Base-by-base conservation (phyloP, 768 basidiomycete species). In the Gloeophyllum trabeum region DNA sequence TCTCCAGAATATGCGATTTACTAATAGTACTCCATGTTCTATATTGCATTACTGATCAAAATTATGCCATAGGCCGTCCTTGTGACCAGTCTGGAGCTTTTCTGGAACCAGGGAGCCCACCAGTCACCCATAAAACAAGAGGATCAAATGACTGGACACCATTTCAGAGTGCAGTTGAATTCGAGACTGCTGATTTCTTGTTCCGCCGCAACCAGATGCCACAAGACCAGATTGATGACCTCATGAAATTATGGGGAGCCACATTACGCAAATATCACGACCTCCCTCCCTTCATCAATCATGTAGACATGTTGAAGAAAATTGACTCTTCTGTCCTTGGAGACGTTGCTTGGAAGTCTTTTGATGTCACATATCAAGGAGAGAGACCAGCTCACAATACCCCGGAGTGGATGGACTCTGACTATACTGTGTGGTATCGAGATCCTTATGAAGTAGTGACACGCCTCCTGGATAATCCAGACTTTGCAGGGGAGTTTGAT, bases 401-500 rank as follows among this genome's bases (percentile, higher is more conserved):
- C 6, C 40, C 40, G 10, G 10, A 10, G 10, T 41, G 40, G 40
- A 41, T 41, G 40, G 40, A 41, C 19, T 10, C 18, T 21, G 18
- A 14, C 10, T 41, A 25, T 19, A 13, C 6, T 6, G 40, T 41
- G 13, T 41, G 20, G 20, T 41, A 25, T 23, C 40, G 40, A 10
- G 40, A 41, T 19, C 40, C 24, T 7, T 23, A 12, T 7, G 24
- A 6, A 6, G 40, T 41, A 10, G 24, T 28, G 6, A 10, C 12
- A 28, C 25, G 24, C 40, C 25, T 41, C 12, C 40, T 41, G 14
- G 20, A 7, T 6, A 41, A 41, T 19, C 40, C 40, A 13, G 24
- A 28, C 24, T 41, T 41, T 26, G 19, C 25, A 7, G 40, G 40
- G 10, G 14, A 41, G 24, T 25, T 41, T 13, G 40, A 41, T 28